Percentiles rank a stretch among this genome's conserved stretches.
phyloP scores from a whole-genome alignment of 331 rosid species.

The Arachis monticola region DNA sequence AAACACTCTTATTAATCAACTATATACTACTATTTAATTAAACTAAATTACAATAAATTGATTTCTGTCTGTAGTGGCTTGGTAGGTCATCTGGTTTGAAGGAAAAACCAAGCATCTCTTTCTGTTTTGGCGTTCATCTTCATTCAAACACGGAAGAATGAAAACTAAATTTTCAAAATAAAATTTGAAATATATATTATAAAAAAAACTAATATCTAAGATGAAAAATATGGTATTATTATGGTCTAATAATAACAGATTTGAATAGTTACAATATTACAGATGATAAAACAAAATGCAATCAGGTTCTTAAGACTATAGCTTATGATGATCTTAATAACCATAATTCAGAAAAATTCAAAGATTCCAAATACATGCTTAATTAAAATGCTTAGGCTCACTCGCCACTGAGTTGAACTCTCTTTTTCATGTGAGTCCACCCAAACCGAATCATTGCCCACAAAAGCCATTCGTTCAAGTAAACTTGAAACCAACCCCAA shows the following conservation, averaged over 20 bases:
- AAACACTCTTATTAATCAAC: background rate
- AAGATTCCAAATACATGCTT: background rate
- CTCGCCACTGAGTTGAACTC: slow-evolving; percentile 30
- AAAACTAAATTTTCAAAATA: slow-evolving; percentile 4
- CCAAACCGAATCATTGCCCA: too few species aligned
- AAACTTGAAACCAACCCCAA: too few species aligned
- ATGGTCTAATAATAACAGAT: background rate
- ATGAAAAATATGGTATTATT: background rate
- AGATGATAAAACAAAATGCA: background rate
- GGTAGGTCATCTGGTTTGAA: slow-evolving; percentile 1
- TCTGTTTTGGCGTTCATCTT: background rate
- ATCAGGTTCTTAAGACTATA: background rate
- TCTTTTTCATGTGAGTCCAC: background rate
- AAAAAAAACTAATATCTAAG: background rate
- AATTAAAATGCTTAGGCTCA: slow-evolving; percentile 45
- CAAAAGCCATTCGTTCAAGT: slow-evolving; percentile 17
- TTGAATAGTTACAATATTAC: background rate
- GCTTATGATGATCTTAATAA: background rate
- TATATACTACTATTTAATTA: background rate
- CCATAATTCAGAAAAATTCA: slow-evolving; percentile 14
- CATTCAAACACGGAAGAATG: background rate
- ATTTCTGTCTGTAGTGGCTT: background rate
- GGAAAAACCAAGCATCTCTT: background rate
- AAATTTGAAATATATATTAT: background rate
- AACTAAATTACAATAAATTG: background rate